phyloP scores from a whole-genome alignment of 495 filamentous ascomycete genomes.

The Lindgomyces ingoldianus region DNA sequence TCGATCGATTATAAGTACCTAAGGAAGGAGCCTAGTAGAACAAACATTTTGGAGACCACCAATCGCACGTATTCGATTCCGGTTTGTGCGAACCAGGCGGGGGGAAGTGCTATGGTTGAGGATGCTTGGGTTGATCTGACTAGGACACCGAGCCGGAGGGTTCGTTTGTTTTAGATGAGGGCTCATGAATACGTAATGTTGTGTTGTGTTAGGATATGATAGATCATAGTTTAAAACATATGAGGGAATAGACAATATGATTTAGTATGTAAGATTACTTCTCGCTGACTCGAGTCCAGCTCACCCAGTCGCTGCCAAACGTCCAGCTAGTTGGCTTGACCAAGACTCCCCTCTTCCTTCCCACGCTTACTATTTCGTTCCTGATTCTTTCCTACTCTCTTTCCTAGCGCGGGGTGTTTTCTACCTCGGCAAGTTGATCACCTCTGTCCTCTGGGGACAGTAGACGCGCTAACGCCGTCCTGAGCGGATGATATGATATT shows the following conservation, averaged over 20 bases:
- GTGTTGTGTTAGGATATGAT: not conserved
- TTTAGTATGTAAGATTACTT: not conserved
- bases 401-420: too few relatives aligned
- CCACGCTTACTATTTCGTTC: not conserved
- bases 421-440: too few relatives aligned
- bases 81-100: slow-evolving; percentile 3
- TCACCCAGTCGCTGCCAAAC: not conserved
- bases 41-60: slow-evolving; percentile 29
- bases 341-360: too few relatives aligned
- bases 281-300: not conserved
- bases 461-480: too few relatives aligned
- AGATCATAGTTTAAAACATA: too few relatives aligned
- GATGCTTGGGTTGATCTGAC: slow-evolving; percentile 14
- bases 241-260: too few relatives aligned
- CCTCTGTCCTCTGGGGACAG: too few relatives aligned
- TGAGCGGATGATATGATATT: too few relatives aligned
- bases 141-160: not conserved
- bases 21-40: slow-evolving; percentile 54
- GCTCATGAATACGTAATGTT: not conserved
- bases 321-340: too few relatives aligned
- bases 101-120: slow-evolving; percentile 5
- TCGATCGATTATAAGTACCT: slow-evolving; percentile 68
- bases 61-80: slow-evolving; percentile 26
- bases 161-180: not conserved
- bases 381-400: too few relatives aligned